Conservation (phyloP, 345 rosid genomes). For the Gossypium anomalum region DNA sequence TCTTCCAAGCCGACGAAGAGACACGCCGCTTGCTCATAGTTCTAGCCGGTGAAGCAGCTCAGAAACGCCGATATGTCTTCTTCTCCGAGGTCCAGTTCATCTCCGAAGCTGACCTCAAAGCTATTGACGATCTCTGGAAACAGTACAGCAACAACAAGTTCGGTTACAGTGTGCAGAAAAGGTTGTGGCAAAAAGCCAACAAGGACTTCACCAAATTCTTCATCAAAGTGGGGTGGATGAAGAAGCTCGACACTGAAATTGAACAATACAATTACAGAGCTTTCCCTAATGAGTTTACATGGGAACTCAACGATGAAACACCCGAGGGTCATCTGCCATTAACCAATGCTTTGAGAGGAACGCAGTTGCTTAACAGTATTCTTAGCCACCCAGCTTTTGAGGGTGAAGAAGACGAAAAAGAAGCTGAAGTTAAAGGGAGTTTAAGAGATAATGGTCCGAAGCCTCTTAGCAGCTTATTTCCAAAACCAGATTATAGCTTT, state of each 20-base stretch:
- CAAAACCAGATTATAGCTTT: constrained; percentile 62
- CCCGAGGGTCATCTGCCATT: constrained; percentile 89
- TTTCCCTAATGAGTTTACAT: constrained; percentile 71
- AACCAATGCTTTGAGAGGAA: constrained; percentile 91
- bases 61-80: constrained; percentile 84
- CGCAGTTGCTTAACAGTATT: constrained; percentile 57
- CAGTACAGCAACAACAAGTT: constrained; percentile 61
- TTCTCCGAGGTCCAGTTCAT: constrained; percentile 93
- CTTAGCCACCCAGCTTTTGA: constrained; percentile 83
- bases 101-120: constrained; percentile 47
- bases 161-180: constrained; percentile 84
- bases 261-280: constrained; percentile 83
- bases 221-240: constrained; percentile 91
- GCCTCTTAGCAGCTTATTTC: constrained; percentile 30
- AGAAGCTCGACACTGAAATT: constrained; percentile 80
- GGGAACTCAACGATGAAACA: constrained; percentile 75
- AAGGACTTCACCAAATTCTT: constrained; percentile 77
- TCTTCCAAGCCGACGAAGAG: constrained; percentile 86
- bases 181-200: constrained; percentile 52
- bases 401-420: constrained; percentile 26
- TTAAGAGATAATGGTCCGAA: constrained; percentile 21
- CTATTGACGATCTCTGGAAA: constrained; percentile 77
- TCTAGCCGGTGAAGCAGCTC: constrained; percentile 76
- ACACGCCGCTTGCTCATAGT: constrained; percentile 82
- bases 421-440: constrained; percentile 16